Conservation (phyloP, 176 grass and related monocot species). For the Triticum urartu region DNA sequence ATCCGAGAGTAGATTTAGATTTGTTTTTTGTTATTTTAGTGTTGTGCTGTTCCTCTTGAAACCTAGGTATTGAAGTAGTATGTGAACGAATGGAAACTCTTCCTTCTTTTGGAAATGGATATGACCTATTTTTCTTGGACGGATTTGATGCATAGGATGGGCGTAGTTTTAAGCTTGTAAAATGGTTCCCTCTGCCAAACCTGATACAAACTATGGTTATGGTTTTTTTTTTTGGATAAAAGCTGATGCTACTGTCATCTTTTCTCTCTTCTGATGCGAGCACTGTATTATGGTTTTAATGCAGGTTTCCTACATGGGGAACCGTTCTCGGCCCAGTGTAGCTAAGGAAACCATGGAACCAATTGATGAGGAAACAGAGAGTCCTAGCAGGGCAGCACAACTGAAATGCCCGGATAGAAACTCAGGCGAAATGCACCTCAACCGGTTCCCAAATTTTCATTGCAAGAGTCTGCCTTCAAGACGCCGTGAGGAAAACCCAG, state of each 20-base stretch:
- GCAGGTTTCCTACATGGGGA: constrained; percentile 51
- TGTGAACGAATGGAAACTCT: background rate
- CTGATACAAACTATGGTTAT: too few relatives aligned
- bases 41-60: background rate
- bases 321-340: constrained; percentile 12
- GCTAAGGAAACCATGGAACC: constrained; percentile 24
- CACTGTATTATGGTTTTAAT: background rate
- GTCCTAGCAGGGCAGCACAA: constrained; percentile 42
- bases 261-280: constrained; percentile 8
- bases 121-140: background rate
- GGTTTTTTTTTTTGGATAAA: background rate
- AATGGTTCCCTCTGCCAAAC: too few relatives aligned
- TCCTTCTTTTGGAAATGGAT: background rate
- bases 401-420: constrained; percentile 49
- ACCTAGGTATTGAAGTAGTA: background rate
- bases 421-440: constrained; percentile 18
- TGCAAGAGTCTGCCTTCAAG: constrained; percentile 84
- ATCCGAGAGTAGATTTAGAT: constrained; percentile 10
- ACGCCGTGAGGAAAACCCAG: constrained; percentile 2
- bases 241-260: background rate
- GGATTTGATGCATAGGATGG: background rate
- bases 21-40: background rate
- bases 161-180: background rate
- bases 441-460: constrained; percentile 61
- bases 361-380: constrained; percentile 35